Base-by-base conservation (phyloP, 805 yeast species). In the Vanderwaltozyma tropicalis region DNA sequence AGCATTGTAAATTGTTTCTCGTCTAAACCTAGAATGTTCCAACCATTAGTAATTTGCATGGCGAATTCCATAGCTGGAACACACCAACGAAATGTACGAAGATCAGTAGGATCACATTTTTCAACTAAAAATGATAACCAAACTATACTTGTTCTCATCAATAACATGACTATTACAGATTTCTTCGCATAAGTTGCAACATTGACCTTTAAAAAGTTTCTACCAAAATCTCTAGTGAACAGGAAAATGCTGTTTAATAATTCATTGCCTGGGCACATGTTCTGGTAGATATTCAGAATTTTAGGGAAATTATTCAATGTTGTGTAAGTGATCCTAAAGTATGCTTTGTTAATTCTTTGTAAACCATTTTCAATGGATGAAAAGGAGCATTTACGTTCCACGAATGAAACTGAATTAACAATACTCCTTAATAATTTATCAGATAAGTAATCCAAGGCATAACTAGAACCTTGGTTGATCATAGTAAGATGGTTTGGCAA, bases 71-170 rank as follows among this genome's bases (percentile, higher is more conserved):
- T 68, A 0, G 98, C 97, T 12, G 84, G 70, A 18, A 92, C 97
- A 59, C 96, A 86, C 96, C 96, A 92, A 49, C 94, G 69, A 54
- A 92, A 92, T 0, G 97, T 89, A 49, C 78, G 82, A 39, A 81
- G 73, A 47, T 89, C 96, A 0, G 94, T 80, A 1, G 96, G 95
- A 13, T 78, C 78, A 63, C 98, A 92, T 52, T 89, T 96, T 58
- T 92, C 96, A 42, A 89, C 86, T 20, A 92, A 76, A 53, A 87
- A 89, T 40, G 86, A 75, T 14, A 92, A 80, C 98, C 98, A 92
- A 39, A 82, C 89, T 31, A 87, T 76, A 32, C 94, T 74, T 43
- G 86, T 61, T 40, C 77, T 76, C 22, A 92, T 76, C 55, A 92
- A 69, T 47, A 76, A 75, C 62, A 80, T 64, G 20, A 86, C 77